Evolutionary conservation across 2,329 filamentous ascomycete genomes (phyloP).

Genomic region (Alternaria novae-zelandiae): DNA sequence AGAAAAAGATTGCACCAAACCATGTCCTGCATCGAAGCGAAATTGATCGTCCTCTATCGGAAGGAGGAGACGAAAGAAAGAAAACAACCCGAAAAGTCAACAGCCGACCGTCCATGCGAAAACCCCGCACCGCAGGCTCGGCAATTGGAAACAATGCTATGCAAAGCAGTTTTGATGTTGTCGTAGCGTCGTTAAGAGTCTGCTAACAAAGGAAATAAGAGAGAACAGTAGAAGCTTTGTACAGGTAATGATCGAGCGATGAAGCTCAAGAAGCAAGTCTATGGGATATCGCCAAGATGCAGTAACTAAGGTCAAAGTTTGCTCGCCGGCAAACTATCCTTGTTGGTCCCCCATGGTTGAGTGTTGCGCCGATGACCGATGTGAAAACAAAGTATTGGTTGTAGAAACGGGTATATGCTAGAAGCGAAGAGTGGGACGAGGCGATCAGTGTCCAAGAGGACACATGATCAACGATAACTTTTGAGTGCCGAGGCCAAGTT

Average conservation of each 20-base stretch:
- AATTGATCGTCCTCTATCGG: constrained; percentile 7
- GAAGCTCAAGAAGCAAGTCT: constrained; percentile 38
- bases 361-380: constrained; percentile 19
- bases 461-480: constrained; percentile 18
- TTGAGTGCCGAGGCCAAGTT: constrained; percentile 18
- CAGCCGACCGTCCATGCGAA: constrained; percentile 18
- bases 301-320: constrained; percentile 18
- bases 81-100: constrained; percentile 15
- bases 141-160: constrained; percentile 9
- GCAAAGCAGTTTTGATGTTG: constrained; percentile 15
- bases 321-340: constrained; percentile 25
- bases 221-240: constrained; percentile 14
- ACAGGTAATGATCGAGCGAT: constrained; percentile 24
- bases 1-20: constrained; percentile 9
- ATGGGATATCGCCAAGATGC: constrained; percentile 39
- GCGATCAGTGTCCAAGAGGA: constrained; percentile 14
- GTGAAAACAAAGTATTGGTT: constrained; percentile 17
- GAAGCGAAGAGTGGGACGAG: constrained; percentile 16
- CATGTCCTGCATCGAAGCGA: constrained; percentile 31
- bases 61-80: constrained; percentile 11
- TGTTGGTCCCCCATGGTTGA: constrained; percentile 5
- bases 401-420: constrained; percentile 35
- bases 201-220: constrained; percentile 15
- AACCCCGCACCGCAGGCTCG: constrained; percentile 8
- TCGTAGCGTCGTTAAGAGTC: constrained; percentile 29